Evolutionary conservation across 805 yeast genomes (phyloP).

Genomic region (Wickerhamomyces ciferrii): DNA sequence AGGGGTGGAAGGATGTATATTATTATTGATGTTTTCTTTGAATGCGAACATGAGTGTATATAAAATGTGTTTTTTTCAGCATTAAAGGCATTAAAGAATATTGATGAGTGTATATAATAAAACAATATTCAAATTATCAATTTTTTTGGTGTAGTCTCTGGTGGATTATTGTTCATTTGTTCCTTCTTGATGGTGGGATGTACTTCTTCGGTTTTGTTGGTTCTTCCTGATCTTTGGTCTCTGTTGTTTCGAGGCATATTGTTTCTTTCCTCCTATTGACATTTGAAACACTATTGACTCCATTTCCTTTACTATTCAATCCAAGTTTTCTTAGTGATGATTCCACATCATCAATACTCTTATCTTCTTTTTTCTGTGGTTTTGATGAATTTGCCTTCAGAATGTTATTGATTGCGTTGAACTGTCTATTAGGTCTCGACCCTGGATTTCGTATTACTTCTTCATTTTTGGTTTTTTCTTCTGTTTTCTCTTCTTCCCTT

Average conservation of each 20-base stretch:
- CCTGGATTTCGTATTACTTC: not conserved
- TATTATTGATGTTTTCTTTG: not conserved
- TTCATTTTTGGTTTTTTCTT: not conserved
- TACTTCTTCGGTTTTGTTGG: not conserved
- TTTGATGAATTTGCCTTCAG: not conserved
- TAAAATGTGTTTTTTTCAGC: too few species aligned
- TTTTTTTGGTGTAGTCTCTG: not conserved
- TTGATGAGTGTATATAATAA: not conserved
- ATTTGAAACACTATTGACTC: not conserved
- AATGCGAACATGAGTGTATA: not conserved
- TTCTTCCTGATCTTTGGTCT: not conserved
- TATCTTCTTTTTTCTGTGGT: not conserved
- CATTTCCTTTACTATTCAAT: not conserved
- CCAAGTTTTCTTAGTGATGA: not conserved
- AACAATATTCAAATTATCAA: not conserved
- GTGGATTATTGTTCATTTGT: not conserved
- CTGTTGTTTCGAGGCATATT: too few species aligned
- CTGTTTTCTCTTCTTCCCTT: not conserved
- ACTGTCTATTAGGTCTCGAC: not conserved
- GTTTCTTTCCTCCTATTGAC: too few species aligned
- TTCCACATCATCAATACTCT: not conserved
- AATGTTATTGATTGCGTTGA: not conserved
- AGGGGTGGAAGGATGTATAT: not conserved
- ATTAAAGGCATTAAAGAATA: too few species aligned
- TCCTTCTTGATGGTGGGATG: not conserved